Base-by-base conservation (phyloP, 2,329 filamentous ascomycete genomes). In the Microcera coccophila region DNA sequence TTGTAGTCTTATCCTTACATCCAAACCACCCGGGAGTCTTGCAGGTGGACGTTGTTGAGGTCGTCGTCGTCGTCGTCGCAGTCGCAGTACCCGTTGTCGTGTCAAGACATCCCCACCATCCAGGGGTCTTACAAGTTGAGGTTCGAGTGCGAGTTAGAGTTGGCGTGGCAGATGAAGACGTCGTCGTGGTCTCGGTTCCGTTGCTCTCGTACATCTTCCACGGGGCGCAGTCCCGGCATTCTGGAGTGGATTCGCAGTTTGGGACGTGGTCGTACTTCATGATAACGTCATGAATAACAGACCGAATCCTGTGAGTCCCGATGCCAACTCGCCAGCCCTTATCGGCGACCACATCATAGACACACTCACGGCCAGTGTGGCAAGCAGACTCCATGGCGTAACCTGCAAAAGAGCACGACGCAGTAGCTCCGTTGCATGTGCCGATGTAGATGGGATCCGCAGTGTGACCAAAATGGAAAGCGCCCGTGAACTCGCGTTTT, bases 161-260 rank as follows among this genome's bases (percentile, higher is more conserved):
- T 3, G 76, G 78, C 1, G 76, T 74, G 4, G 71, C 73, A 2
- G 73, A 72, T 3, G 70, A 73, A 3, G 79, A 74, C 0, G 81
- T 81, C 1, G 84, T 86, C 0, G 82, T 89, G 1, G 75, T 77
- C 50, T 90, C 85, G 2, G 87, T 93, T 21, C 86, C 86, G 62
- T 96, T 96, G 63, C 90, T 95, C 65, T 90, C 85, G 60, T 88
- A 94, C 73, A 90, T 95, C 59, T 95, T 94, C 93, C 93, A 97
- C 42, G 85, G 82, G 44, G 81, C 87, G 59, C 91, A 97, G 63
- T 98, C 93, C 31, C 86, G 81, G 62, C 93, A 97, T 39, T 89
- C 84, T 17, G 81, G 75, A 5, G 91, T 90, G 21, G 77, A 74
- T 41, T 77, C 78, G 65, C 93, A 97, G 52, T 79, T 70, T 0